Evolutionary conservation across 225 moss, liverwort and hornwort genomes (phyloP).

Genomic region (Rhytidiadelphus loreus): DNA sequence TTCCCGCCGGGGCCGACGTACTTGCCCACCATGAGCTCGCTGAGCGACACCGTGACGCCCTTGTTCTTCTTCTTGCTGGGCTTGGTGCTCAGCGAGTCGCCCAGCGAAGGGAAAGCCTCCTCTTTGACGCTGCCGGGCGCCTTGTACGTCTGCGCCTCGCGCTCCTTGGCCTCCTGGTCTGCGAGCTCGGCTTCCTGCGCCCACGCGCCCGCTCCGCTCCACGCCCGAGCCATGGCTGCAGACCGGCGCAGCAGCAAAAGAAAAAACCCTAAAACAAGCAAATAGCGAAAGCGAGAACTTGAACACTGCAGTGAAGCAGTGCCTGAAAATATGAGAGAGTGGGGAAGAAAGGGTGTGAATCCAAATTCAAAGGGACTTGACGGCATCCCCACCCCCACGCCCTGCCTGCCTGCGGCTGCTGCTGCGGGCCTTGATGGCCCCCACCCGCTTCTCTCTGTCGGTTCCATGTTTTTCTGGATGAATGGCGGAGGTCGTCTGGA

Average conservation of each 20-base stretch:
- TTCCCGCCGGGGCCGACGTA: constrained; percentile 84
- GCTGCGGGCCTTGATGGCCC: neutral
- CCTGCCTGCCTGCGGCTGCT: neutral
- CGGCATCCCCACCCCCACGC: neutral
- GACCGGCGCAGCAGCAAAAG: neutral
- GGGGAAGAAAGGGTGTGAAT: neutral
- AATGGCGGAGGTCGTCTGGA: neutral
- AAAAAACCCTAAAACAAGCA: constrained; percentile 5
- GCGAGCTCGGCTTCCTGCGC: constrained; percentile 95
- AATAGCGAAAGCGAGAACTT: neutral
- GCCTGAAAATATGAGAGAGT: neutral
- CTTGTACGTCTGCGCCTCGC: constrained; percentile 38
- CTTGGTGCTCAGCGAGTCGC: constrained; percentile 49
- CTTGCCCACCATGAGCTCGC: constrained; percentile 75
- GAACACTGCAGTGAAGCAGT: neutral
- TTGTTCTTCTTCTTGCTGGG: constrained; percentile 92
- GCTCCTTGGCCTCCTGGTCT: constrained; percentile 76
- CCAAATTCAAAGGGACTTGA: neutral
- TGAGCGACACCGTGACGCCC: constrained; percentile 44
- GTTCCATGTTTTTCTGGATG: neutral
- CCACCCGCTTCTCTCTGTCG: neutral
- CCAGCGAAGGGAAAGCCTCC: constrained; percentile 75
- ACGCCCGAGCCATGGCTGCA: constrained; percentile 69
- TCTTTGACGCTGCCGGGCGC: constrained; percentile 32
- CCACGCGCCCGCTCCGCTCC: constrained; percentile 93